Evolutionary conservation across 2,329 filamentous ascomycete species (phyloP).

Genomic region (Cordyceps farinosa): DNA sequence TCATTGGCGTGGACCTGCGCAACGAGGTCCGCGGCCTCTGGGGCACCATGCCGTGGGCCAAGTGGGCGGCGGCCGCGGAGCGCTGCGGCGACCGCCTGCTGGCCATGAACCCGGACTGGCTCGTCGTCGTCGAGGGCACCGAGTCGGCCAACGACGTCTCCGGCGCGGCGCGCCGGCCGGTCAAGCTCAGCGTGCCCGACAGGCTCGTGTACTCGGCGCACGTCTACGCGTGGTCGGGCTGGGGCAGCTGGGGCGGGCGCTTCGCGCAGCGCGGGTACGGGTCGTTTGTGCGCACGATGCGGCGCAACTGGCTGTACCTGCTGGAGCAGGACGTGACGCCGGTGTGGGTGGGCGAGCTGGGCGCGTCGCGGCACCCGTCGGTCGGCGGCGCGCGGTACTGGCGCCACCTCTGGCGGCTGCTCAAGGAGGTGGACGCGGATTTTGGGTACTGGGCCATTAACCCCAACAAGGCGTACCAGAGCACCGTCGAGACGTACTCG

Average conservation of each 20-base stretch:
- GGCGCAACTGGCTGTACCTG: constrained; percentile 63
- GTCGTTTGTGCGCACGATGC: constrained; percentile 62
- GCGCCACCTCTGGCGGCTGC: constrained; percentile 57
- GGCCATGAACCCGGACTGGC: constrained; percentile 57
- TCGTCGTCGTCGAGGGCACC: constrained; percentile 65
- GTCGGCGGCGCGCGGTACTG: constrained; percentile 62
- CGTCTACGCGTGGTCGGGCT: constrained; percentile 68
- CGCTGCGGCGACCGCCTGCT: constrained; percentile 59
- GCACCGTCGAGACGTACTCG: constrained; percentile 57
- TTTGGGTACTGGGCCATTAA: constrained; percentile 71
- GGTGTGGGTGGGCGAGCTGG: constrained; percentile 68
- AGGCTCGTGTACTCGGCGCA: constrained; percentile 65
- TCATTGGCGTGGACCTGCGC: constrained; percentile 63
- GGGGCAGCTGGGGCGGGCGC: constrained; percentile 58
- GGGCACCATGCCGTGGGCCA: constrained; percentile 65
- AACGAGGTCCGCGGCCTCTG: constrained; percentile 67
- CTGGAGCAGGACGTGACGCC: constrained; percentile 45
- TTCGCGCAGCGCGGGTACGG: constrained; percentile 59
- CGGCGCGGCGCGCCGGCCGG: constrained; percentile 51
- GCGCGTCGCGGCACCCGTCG: constrained; percentile 51
- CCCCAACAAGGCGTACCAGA: constrained; percentile 57
- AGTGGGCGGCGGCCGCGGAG: constrained; percentile 63
- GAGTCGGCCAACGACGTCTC: constrained; percentile 64
- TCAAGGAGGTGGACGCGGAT: constrained; percentile 57
- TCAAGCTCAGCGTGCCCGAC: constrained; percentile 52